Evolutionary conservation across 495 filamentous ascomycete genomes (phyloP), one percentile per base, ranked within the genome.

Genomic region (Tetracladium marchalianum): DNA sequence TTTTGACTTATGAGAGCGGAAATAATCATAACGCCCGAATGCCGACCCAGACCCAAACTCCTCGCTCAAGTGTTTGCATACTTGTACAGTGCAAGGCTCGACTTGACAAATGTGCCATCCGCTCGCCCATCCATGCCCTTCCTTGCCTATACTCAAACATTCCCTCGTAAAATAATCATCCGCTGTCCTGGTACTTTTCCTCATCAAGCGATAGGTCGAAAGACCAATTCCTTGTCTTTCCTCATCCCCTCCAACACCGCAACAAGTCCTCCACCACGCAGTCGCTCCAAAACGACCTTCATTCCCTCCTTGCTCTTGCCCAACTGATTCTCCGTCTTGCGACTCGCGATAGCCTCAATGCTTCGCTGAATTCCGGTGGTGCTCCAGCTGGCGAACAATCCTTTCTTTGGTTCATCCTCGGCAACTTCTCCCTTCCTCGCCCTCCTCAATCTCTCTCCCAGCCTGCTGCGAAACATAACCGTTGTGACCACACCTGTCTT

Each of bases 261-360:
- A 19, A 90, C 84, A 34, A 96, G 77, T 10, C 94, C 85, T 11
- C 89, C 86, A 43, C 70, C 72, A 44, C 92, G 77, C 51, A 97
- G 60, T 32, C 92, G 75, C 63, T 93, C 86, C 18, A 99, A 71
- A 12, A 99, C 90, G 36, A 96, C 78, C 45, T 82, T 85, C 92
- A 99, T 96, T 13, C 93, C 92, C 59, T 96, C 81, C 54, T 89
- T 87, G 60, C 85, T 90, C 59, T 90, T 93, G 44, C 82, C 70
- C 44, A 97, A 69, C 35, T 88, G 85, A 48, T 88, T 84, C 39
- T 81, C 74, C 43, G 92, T 93, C 45, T 87, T 80, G 47, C 79
- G 85, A 39, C 90, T 72, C 0, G 87, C 90, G 37, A 97, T 86
- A 32, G 81, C 65, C 68, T 99, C 92, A 57, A 99, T 94, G 46